These are phyloP conservation scores for Heliocybe sulcata DNA, from an alignment of 1,284 basidiomycete genomes.

Conservation along the genomic window DNA sequence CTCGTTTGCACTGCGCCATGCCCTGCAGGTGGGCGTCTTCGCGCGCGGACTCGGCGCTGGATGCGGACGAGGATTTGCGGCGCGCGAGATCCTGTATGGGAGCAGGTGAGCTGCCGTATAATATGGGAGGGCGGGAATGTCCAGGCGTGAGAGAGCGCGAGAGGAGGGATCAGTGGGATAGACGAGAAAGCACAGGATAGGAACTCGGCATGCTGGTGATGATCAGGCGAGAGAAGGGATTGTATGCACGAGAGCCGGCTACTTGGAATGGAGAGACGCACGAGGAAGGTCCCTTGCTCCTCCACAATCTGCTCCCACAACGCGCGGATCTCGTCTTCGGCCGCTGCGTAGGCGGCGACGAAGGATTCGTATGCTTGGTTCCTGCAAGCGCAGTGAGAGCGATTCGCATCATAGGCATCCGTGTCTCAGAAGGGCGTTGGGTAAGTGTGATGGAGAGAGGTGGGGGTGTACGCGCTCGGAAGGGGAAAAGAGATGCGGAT, in stretches of 20 bases:
- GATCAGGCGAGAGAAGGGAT: too few species aligned
- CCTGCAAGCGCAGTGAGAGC: conserved; percentile 2
- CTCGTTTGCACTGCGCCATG: background rate
- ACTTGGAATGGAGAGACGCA: too few species aligned
- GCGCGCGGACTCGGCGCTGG: background rate
- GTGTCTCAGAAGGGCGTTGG: background rate
- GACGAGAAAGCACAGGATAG: too few species aligned
- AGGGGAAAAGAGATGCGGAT: too few species aligned
- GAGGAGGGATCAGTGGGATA: background rate
- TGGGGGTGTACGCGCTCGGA: too few species aligned
- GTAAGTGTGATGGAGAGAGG: background rate
- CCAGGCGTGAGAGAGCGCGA: background rate
- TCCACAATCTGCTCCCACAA: conserved; percentile 11
- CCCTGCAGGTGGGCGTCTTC: background rate
- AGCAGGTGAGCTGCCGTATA: too few species aligned
- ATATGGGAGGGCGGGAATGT: too few species aligned
- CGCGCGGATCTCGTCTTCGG: conserved; percentile 13
- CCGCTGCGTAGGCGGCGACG: conserved; percentile 11
- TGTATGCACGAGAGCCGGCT: too few species aligned
- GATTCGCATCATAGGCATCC: background rate
- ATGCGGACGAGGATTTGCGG: background rate
- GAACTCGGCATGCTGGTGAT: too few species aligned
- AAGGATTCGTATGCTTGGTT: conserved; percentile 12
- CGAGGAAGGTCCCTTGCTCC: conserved; percentile 10
- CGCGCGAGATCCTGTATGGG: background rate